A percentile compares a stretch with the other conserved stretches of the same genome.
These are phyloP conservation scores for Prunus padus DNA, from an alignment of 306 rosid genomes.

Conservation along the genomic window DNA sequence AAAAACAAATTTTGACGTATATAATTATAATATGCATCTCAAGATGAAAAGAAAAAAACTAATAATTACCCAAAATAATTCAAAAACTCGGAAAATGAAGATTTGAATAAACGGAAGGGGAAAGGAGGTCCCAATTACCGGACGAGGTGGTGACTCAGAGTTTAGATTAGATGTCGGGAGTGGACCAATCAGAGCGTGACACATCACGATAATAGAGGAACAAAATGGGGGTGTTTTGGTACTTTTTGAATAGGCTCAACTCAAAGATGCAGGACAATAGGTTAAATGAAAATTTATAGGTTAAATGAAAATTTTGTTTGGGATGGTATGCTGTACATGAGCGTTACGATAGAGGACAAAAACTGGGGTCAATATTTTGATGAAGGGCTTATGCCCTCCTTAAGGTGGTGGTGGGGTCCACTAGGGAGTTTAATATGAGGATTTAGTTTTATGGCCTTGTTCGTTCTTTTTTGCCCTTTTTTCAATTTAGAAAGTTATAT, in stretches of 20 bases:
- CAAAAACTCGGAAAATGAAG: neutral
- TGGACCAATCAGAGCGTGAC: neutral
- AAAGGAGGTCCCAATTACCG: neutral
- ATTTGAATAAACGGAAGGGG: neutral
- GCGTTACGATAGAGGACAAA: neutral
- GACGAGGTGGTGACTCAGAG: neutral
- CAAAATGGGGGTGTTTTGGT: neutral
- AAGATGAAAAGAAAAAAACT: neutral
- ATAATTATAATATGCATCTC: neutral
- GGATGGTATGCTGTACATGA: neutral
- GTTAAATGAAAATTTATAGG: too few relatives aligned
- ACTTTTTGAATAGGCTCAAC: neutral
- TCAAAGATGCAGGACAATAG: neutral
- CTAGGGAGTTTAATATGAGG: neutral
- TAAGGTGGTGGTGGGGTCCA: neutral
- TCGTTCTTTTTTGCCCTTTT: neutral
- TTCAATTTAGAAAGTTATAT: neutral
- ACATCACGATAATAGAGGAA: neutral
- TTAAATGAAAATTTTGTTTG: neutral
- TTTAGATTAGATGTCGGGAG: neutral
- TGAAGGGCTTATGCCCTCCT: neutral
- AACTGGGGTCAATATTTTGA: neutral
- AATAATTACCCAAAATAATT: neutral
- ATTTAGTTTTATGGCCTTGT: neutral
- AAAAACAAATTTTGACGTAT: neutral